These are phyloP conservation scores for Diutina ranongensis DNA, from an alignment of 1,139 yeast species.

Conservation along the genomic window DNA sequence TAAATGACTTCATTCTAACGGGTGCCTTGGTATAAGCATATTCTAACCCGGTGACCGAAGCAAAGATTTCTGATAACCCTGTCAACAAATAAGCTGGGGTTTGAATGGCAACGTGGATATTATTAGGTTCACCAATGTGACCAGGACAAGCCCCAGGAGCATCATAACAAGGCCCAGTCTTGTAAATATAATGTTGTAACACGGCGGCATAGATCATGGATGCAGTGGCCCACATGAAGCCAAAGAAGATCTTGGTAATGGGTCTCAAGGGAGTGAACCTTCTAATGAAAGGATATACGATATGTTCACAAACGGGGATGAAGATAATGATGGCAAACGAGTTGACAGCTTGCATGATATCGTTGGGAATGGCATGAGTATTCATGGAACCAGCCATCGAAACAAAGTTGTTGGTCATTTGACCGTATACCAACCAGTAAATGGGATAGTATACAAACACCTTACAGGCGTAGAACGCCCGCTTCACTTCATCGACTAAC, in stretches of 20 bases:
- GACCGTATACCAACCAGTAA: constrained; percentile 60
- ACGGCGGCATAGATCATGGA: constrained; percentile 78
- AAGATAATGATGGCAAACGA: constrained; percentile 50
- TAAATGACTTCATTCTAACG: constrained; percentile 47
- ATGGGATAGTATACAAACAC: constrained; percentile 52
- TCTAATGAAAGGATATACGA: constrained; percentile 46
- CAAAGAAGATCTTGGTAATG: constrained; percentile 61
- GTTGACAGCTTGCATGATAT: constrained; percentile 51
- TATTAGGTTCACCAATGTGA: constrained; percentile 28
- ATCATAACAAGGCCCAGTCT: constrained; percentile 68
- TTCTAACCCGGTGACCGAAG: constrained; percentile 56
- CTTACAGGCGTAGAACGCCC: constrained; percentile 50
- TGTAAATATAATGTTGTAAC: constrained; percentile 63
- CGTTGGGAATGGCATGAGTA: constrained; percentile 54
- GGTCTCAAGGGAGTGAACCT: constrained; percentile 51
- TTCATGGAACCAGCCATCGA: constrained; percentile 59
- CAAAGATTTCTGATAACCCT: constrained; percentile 53
- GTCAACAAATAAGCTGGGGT: constrained; percentile 53
- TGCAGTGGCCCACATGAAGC: constrained; percentile 59
- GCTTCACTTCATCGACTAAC: constrained; percentile 51
- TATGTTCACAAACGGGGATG: constrained; percentile 46
- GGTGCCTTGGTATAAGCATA: constrained; percentile 68
- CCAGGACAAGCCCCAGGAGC: constrained; percentile 25
- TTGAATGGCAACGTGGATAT: constrained; percentile 50
- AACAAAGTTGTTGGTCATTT: constrained; percentile 53